Evolutionary conservation across 2,329 filamentous ascomycete species (phyloP).

Genomic region (Coleophoma crateriformis): DNA sequence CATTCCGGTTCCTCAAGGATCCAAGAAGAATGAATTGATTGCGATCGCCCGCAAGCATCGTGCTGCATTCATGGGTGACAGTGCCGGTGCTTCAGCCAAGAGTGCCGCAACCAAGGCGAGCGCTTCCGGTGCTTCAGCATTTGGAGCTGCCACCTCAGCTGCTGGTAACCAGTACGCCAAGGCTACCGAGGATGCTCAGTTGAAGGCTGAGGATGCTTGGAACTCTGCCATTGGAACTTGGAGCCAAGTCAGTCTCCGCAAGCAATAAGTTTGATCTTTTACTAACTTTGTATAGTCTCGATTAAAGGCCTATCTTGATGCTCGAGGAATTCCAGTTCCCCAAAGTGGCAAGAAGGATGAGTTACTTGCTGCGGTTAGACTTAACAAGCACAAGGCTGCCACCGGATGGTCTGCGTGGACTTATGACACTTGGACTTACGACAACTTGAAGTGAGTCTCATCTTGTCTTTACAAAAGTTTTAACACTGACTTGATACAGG

Average conservation of each 20-base stretch:
- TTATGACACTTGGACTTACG: conserved; percentile 70
- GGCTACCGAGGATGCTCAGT: conserved; percentile 63
- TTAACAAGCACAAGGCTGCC: conserved; percentile 65
- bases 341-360: conserved; percentile 67
- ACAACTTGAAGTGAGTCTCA: conserved; percentile 55
- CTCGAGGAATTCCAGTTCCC: conserved; percentile 70
- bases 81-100: conserved; percentile 47
- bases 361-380: conserved; percentile 68
- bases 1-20: conserved; percentile 86
- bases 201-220: conserved; percentile 62
- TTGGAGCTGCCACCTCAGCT: conserved; percentile 67
- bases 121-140: conserved; percentile 52
- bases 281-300: conserved; percentile 33
- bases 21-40: conserved; percentile 78
- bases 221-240: conserved; percentile 55
- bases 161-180: conserved; percentile 72
- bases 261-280: not conserved
- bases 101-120: conserved; percentile 69
- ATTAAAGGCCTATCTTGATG: conserved; percentile 73
- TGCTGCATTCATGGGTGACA: conserved; percentile 65
- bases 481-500: conserved; percentile 5
- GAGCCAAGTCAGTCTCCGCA: conserved; percentile 50
- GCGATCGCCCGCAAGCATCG: conserved; percentile 87
- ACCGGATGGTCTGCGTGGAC: conserved; percentile 68
- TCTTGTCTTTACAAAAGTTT: not conserved